Base-by-base conservation (phyloP, 176 grass and related monocot species). In the Carex littledalei region DNA sequence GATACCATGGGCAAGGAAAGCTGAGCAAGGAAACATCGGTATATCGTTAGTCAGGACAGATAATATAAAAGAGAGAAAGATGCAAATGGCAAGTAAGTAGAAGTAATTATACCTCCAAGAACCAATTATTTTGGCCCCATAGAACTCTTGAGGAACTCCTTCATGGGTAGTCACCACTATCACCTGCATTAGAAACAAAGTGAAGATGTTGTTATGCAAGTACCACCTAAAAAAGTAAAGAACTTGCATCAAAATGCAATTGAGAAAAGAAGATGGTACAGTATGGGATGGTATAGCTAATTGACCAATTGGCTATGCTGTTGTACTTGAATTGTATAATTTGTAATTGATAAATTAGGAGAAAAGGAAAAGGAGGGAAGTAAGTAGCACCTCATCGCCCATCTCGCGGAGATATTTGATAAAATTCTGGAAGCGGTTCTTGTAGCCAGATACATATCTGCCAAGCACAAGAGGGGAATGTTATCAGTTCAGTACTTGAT, bases 351-450 rank as follows among this genome's bases (percentile, higher is more conserved):
- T 14, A 79, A 54, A 49, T 54, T 50, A 64, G 17, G 17, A 15
- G 16, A 55, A 13, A 45, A 47, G 37, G 68, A 18, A 18, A 72
- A 26, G 34, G 62, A 45, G 58, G 37, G 60, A 61, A 43, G 43
- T 54, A 69, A 29, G 43, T 54, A 75, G 43, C 53, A 92, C 91
- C 92, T 98, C 95, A 50, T 94, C 95, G 2, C 95, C 95, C 92
- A 98, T 94, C 89, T 94, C 92, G 5, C 91, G 89, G 56, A 98
- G 87, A 75, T 91, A 84, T 86, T 93, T 98, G 87, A 94, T 94
- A 87, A 98, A 98, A 87, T 98, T 98, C 89, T 94, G 92, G 89
- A 98, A 98, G 56, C 95, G 92, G 80, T 98, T 98, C 91, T 98
- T 98, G 85, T 98, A 98, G 43, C 92, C 95, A 64, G 92, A 98